Evolutionary conservation across 495 filamentous ascomycete genomes (phyloP).

Genomic region (Penicillium goetzii): DNA sequence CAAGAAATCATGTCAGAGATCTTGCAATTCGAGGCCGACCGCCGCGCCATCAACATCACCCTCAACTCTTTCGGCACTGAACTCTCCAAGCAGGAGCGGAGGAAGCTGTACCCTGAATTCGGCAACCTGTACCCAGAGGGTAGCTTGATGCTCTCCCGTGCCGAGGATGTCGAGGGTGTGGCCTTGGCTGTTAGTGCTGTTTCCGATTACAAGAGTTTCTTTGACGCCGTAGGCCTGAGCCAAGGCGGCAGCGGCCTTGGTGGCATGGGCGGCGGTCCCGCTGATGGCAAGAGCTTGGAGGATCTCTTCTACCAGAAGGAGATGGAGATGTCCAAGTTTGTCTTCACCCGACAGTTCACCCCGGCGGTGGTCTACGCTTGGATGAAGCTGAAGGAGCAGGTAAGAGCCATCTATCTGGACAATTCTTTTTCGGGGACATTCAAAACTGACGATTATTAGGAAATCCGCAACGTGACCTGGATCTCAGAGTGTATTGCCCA

Average conservation of each 20-base stretch:
- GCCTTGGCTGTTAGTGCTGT: slow-evolving; percentile 90
- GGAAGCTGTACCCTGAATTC: slow-evolving; percentile 94
- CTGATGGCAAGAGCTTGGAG: slow-evolving; percentile 88
- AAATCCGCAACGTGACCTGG: slow-evolving; percentile 99
- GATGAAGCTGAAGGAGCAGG: slow-evolving; percentile 97
- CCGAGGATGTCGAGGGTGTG: slow-evolving; percentile 94
- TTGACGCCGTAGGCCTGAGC: slow-evolving; percentile 86
- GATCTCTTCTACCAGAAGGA: slow-evolving; percentile 99
- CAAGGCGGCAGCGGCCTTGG: slow-evolving; percentile 73
- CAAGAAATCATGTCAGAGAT: slow-evolving; percentile 93
- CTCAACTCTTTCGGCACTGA: slow-evolving; percentile 99
- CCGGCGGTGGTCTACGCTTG: slow-evolving; percentile 95
- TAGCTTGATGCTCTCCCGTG: slow-evolving; percentile 89
- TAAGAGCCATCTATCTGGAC: slow-evolving; percentile 46
- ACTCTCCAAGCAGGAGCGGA: slow-evolving; percentile 88
- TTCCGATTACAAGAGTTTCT: slow-evolving; percentile 88
- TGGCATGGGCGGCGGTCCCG: slow-evolving; percentile 79
- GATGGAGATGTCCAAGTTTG: slow-evolving; percentile 94
- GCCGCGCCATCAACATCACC: slow-evolving; percentile 98
- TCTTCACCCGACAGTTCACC: slow-evolving; percentile 96
- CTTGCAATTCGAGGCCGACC: slow-evolving; percentile 93
- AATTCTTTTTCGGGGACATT: slow-evolving; percentile 16
- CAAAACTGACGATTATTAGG: slow-evolving; percentile 57
- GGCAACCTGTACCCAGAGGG: slow-evolving; percentile 92
- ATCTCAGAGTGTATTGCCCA: slow-evolving; percentile 99